phyloP scores from a whole-genome alignment of 805 yeast species.

The Wickerhamomyces rabaulensis region DNA sequence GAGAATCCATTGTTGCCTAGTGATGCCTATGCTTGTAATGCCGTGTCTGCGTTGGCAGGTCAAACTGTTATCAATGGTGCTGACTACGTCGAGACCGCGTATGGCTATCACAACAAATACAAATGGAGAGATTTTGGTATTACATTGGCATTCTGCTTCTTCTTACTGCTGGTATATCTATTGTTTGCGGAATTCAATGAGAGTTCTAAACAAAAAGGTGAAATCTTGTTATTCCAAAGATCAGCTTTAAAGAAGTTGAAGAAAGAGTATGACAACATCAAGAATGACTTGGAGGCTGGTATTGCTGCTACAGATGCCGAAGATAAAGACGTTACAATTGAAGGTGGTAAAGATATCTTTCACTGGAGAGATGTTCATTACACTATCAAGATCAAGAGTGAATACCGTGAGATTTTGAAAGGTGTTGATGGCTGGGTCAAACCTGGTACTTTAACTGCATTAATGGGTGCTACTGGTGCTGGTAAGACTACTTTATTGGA shows the following conservation, averaged over 20 bases:
- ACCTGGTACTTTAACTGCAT: slow-evolving; percentile 77
- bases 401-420: slow-evolving; percentile 53
- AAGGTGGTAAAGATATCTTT: slow-evolving; percentile 49
- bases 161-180: slow-evolving; percentile 52
- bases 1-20: slow-evolving; percentile 16
- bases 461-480: slow-evolving; percentile 78
- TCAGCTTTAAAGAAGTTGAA: slow-evolving; percentile 41
- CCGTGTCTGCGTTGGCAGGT: slow-evolving; percentile 55
- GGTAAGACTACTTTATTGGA: slow-evolving; percentile 75
- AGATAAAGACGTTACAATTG: no score
- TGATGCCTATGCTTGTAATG: slow-evolving; percentile 42
- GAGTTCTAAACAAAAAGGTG: slow-evolving; percentile 69
- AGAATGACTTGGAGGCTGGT: slow-evolving; percentile 24
- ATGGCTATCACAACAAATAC: slow-evolving; percentile 39
- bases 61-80: slow-evolving; percentile 44
- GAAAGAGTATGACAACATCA: slow-evolving; percentile 31
- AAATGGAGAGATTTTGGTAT: slow-evolving; percentile 68
- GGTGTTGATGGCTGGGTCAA: slow-evolving; percentile 80
- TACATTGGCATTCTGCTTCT: slow-evolving; percentile 45
- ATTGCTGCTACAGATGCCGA: no score
- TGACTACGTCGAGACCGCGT: slow-evolving; percentile 40
- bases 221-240: slow-evolving; percentile 54
- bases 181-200: slow-evolving; percentile 50
- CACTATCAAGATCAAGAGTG: slow-evolving; percentile 58
- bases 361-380: slow-evolving; percentile 77